A percentile compares a stretch with the other conserved stretches of the same genome.
phyloP scores from a whole-genome alignment of 352 stramenopile genomes.

The Blastocystis sp. region DNA sequence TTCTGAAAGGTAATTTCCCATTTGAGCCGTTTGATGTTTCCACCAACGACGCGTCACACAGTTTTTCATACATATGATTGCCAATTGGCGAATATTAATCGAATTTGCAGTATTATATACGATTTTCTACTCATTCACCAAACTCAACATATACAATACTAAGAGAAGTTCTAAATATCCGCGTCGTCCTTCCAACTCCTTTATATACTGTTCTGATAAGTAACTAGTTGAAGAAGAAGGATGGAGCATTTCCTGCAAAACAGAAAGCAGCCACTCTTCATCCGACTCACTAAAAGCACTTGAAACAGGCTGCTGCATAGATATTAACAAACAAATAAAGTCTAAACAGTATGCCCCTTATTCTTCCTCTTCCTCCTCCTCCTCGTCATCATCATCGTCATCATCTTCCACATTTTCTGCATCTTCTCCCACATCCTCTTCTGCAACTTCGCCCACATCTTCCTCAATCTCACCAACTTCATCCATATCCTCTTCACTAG shows the following conservation, averaged over 20 bases:
- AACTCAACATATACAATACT: background rate
- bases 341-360: conserved; percentile 47
- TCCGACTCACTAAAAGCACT: background rate
- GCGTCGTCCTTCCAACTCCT: background rate
- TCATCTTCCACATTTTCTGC: conserved; percentile 34
- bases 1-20: conserved; percentile 14
- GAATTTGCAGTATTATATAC: conserved; percentile 34
- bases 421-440: conserved; percentile 24
- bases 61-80: conserved; percentile 58
- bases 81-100: conserved; percentile 32
- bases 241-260: conserved; percentile 15
- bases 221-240: background rate
- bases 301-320: conserved; percentile 35
- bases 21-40: background rate
- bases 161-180: conserved; percentile 33
- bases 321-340: conserved; percentile 19
- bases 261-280: background rate
- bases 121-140: conserved; percentile 1
- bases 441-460: background rate
- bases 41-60: conserved; percentile 47
- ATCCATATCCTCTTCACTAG: conserved; percentile 13
- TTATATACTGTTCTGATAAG: conserved; percentile 15
- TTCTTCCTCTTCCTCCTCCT: conserved; percentile 12
- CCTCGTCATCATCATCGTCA: conserved; percentile 52
- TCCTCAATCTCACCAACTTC: conserved; percentile 17